Percentiles rank a stretch among this genome's conserved stretches.
These are phyloP conservation scores for Scytalidium lignicola DNA, from an alignment of 2,329 filamentous ascomycete genomes.

Conservation along the genomic window DNA sequence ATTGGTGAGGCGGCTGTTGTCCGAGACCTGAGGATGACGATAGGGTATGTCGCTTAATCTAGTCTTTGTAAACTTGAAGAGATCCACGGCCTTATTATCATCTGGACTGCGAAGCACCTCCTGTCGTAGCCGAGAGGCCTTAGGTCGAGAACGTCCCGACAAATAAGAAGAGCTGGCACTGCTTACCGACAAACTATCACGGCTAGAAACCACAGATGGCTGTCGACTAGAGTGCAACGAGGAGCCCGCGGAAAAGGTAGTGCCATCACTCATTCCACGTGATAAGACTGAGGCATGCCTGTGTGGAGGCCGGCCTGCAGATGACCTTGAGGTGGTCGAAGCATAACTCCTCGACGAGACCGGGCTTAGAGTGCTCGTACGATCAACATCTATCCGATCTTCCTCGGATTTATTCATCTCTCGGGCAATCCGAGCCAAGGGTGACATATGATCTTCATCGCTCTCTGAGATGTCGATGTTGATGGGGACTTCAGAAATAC, in stretches of 20 bases:
- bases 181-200: slow-evolving; percentile 53
- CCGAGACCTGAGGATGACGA: slow-evolving; percentile 56
- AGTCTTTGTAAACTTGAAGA: slow-evolving; percentile 82
- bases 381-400: slow-evolving; percentile 21
- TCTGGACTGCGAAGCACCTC: slow-evolving; percentile 77
- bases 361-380: slow-evolving; percentile 25
- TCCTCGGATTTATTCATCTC: slow-evolving; percentile 48
- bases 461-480: slow-evolving; percentile 63
- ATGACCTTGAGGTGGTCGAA: slow-evolving; percentile 46
- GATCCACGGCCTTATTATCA: slow-evolving; percentile 65
- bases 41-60: slow-evolving; percentile 81
- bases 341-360: slow-evolving; percentile 27
- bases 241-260: slow-evolving; percentile 59
- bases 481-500: slow-evolving; percentile 37
- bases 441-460: slow-evolving; percentile 73
- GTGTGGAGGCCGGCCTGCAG: slow-evolving; percentile 47
- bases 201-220: slow-evolving; percentile 26
- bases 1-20: slow-evolving; percentile 59
- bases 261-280: slow-evolving; percentile 53
- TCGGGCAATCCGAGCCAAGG: slow-evolving; percentile 68
- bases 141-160: slow-evolving; percentile 44
- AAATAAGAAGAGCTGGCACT: slow-evolving; percentile 34
- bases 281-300: slow-evolving; percentile 49
- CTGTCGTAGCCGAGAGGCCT: slow-evolving; percentile 65
- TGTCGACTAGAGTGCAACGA: slow-evolving; percentile 37